Evolutionary conservation across 2,329 filamentous ascomycete species (phyloP).

Genomic region (Botrytis squamosa): DNA sequence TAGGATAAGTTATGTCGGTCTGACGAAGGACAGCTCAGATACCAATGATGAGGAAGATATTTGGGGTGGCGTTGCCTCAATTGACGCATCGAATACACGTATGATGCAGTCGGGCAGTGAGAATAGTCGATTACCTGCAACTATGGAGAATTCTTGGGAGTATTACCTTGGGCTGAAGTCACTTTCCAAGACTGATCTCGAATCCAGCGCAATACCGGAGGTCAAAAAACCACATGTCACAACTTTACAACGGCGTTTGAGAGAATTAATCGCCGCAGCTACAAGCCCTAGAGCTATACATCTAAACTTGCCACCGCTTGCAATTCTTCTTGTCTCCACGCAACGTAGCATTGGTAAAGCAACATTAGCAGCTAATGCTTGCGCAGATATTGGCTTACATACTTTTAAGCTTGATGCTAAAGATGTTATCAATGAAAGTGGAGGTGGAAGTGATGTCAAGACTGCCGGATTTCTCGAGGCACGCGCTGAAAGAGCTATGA

Average conservation of each 20-base stretch:
- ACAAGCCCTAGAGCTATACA: slow-evolving; percentile 86
- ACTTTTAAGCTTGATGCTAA: slow-evolving; percentile 87
- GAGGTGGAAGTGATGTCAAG: slow-evolving; percentile 86
- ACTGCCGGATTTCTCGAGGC: slow-evolving; percentile 88
- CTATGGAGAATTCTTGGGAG: slow-evolving; percentile 76
- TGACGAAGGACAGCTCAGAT: slow-evolving; percentile 52
- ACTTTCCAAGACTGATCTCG: slow-evolving; percentile 51
- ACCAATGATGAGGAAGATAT: slow-evolving; percentile 60
- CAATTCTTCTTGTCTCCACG: slow-evolving; percentile 84
- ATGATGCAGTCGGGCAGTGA: slow-evolving; percentile 91
- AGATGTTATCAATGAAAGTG: slow-evolving; percentile 90
- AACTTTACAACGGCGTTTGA: slow-evolving; percentile 66
- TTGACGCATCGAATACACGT: slow-evolving; percentile 82
- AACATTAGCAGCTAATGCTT: slow-evolving; percentile 73
- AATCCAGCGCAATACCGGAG: slow-evolving; percentile 45
- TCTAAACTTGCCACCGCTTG: slow-evolving; percentile 81
- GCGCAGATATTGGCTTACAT: slow-evolving; percentile 86
- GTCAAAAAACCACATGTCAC: slow-evolving; percentile 52
- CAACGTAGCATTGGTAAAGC: slow-evolving; percentile 92
- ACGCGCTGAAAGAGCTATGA: slow-evolving; percentile 82
- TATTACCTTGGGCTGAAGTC: slow-evolving; percentile 82
- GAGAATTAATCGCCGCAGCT: slow-evolving; percentile 83
- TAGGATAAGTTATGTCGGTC: slow-evolving; percentile 73
- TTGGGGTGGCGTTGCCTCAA: slow-evolving; percentile 83
- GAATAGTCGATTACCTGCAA: slow-evolving; percentile 74